These are phyloP conservation scores for Porphyridium purpureum DNA, from an alignment of 23 red algal species.

Conservation along the genomic window DNA sequence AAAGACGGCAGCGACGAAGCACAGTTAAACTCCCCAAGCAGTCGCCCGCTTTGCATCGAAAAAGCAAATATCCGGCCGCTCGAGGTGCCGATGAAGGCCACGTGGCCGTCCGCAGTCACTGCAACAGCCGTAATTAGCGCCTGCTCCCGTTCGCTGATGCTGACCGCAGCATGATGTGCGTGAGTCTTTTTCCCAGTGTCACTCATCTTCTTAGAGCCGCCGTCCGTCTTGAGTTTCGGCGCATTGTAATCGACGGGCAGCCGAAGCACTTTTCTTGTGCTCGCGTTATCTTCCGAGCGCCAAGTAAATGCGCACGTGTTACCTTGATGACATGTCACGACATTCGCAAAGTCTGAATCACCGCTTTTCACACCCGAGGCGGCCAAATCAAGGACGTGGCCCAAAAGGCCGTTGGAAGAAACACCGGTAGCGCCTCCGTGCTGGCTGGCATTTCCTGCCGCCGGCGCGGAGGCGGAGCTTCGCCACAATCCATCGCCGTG, in stretches of 20 bases:
- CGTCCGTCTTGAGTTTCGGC: slow-evolving; percentile 16
- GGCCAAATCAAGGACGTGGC: slow-evolving; percentile 27
- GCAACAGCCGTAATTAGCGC: slow-evolving; percentile 20
- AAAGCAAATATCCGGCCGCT: slow-evolving; percentile 52
- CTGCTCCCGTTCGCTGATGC: background rate
- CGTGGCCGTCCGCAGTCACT: slow-evolving; percentile 67
- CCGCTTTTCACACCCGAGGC: slow-evolving; percentile 12
- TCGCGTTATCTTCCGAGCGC: slow-evolving; percentile 36
- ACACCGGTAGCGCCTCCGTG: no score
- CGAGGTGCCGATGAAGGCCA: slow-evolving; percentile 45
- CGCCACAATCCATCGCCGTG: no score
- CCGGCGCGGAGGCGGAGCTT: slow-evolving; percentile 38
- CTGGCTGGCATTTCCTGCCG: no score
- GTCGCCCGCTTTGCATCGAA: slow-evolving; percentile 67
- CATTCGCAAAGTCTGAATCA: slow-evolving; percentile 74
- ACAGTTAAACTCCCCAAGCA: no score
- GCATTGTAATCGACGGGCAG: slow-evolving; percentile 2
- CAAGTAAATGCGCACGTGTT: slow-evolving; percentile 49
- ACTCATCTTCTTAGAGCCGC: slow-evolving; percentile 2
- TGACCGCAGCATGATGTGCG: background rate
- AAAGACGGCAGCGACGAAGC: no score
- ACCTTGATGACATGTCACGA: slow-evolving; percentile 59
- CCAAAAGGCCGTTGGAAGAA: no score
- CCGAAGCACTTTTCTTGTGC: slow-evolving; percentile 26
- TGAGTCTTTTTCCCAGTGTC: slow-evolving; percentile 4